Base-by-base conservation (phyloP, 306 rosid species). In the Cicer chorassanicum region DNA sequence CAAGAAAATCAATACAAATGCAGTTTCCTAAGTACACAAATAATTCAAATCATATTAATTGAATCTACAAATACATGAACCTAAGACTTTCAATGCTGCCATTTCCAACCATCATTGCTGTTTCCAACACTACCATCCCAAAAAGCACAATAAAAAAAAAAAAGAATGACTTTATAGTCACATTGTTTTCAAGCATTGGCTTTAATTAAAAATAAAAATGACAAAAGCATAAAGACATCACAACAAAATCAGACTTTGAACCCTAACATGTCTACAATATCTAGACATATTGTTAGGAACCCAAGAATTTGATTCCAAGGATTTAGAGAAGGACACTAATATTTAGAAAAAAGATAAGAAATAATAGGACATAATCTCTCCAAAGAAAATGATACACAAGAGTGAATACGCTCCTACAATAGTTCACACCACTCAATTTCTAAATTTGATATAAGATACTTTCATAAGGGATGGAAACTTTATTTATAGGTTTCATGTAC, bases 151-250 rank as follows among this genome's bases (percentile, higher is more conserved):
- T 44, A 43, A 36, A 34, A 73, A 43, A 36, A 34, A 73, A 10
- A 46, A 1, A 44, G 16, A 45, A 41, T 16, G 6, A 64, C 49
- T 43, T 75, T 18, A 62, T 3, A 39, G 64, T 14, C 51, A 13
- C 3, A 4, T 24, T 67, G 42, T 70, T 77, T 63, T 57, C 54
- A 74, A 48, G 76, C 48, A 74, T 40, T 13, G 29, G 65, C 53
- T 64, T 64, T 71, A 55, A 74, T 57, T 69, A 53, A 70, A 68
- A 81, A 63, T 60, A 62, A 71, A 51, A 50, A 42, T 15, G 63
- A 77, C 34, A 5, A 6, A 34, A 62, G 67, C 11, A 53, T 46
- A 48, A 54, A 41, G 4, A 19, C 24, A 19, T 6, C 13, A 15
- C 57, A 9, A 13, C 14, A 40, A 77, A 71, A 76, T 54, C 50